Percentiles rank a stretch among this genome's conserved stretches.
phyloP scores from a whole-genome alignment of 192 early-diverging fungal species.

The Backusella tuberculispora region DNA sequence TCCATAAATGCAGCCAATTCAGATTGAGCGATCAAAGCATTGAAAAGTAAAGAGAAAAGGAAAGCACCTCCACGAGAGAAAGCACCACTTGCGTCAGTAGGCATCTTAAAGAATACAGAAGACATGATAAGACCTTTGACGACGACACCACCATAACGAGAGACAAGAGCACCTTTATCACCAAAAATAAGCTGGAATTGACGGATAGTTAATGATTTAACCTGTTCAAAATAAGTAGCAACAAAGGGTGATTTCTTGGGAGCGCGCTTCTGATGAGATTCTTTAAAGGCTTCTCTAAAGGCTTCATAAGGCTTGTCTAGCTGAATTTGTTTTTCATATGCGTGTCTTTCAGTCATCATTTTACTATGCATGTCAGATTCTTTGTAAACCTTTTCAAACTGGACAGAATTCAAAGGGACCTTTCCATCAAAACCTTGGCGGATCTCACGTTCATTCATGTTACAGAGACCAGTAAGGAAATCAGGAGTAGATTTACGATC shows the following conservation, averaged over 20 bases:
- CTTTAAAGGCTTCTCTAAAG: slow-evolving; percentile 55
- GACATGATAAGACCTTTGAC: slow-evolving; percentile 75
- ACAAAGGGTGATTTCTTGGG: slow-evolving; percentile 57
- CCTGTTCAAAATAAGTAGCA: slow-evolving; percentile 57
- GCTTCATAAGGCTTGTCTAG: slow-evolving; percentile 32
- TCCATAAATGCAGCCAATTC: slow-evolving; percentile 69
- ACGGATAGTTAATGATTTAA: slow-evolving; percentile 51
- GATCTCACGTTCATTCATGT: slow-evolving; percentile 57
- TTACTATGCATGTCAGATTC: slow-evolving; percentile 39
- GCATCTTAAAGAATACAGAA: slow-evolving; percentile 68
- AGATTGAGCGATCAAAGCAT: slow-evolving; percentile 67
- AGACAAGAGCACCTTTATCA: slow-evolving; percentile 49
- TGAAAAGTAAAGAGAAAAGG: slow-evolving; percentile 73
- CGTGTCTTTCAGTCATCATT: slow-evolving; percentile 35
- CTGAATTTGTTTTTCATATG: slow-evolving; percentile 43
- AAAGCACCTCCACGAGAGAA: slow-evolving; percentile 75
- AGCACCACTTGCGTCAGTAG: slow-evolving; percentile 56
- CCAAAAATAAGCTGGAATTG: slow-evolving; percentile 55
- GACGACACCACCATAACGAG: slow-evolving; percentile 50
- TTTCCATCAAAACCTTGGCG: slow-evolving; percentile 47
- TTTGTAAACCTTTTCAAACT: slow-evolving; percentile 59
- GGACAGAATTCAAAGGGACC: slow-evolving; percentile 52
- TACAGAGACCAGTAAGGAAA: slow-evolving; percentile 67
- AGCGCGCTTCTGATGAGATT: slow-evolving; percentile 53
- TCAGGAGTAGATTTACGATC: slow-evolving; percentile 61